Evolutionary conservation across 192 early-diverging fungal genomes (phyloP).

Genomic region (Dissophora globulifera): DNA sequence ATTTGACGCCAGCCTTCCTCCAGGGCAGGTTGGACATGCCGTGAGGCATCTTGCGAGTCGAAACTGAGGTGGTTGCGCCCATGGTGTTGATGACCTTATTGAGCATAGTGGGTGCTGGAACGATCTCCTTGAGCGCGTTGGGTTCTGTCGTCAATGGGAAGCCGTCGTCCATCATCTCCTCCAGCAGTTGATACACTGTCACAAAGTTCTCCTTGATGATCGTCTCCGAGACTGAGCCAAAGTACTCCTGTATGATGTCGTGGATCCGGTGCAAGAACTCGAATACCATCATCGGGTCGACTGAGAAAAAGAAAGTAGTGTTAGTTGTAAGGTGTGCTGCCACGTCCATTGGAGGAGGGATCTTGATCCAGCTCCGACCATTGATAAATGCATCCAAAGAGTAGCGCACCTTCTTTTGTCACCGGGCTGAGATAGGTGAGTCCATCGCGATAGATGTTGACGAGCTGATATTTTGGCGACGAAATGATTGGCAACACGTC

Average conservation of each 20-base stretch:
- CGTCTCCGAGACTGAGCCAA: slow-evolving; percentile 82
- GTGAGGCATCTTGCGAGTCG: slow-evolving; percentile 64
- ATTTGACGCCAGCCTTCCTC: slow-evolving; percentile 87
- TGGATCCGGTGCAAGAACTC: slow-evolving; percentile 86
- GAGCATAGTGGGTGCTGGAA: slow-evolving; percentile 88
- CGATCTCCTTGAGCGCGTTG: slow-evolving; percentile 83
- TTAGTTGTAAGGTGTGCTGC: no score
- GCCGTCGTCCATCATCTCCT: slow-evolving; percentile 96
- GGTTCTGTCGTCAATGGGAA: slow-evolving; percentile 89
- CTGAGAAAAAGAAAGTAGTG: no score
- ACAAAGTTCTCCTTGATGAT: slow-evolving; percentile 94
- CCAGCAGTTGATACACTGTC: slow-evolving; percentile 89
- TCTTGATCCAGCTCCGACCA: no score
- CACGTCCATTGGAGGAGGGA: no score
- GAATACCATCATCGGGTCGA: slow-evolving; percentile 84
- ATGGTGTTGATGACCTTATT: slow-evolving; percentile 89
- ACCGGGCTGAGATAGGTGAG: slow-evolving; percentile 83
- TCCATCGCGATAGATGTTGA: slow-evolving; percentile 74
- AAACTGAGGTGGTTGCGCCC: slow-evolving; percentile 58
- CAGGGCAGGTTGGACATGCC: slow-evolving; percentile 85
- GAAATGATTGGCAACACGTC: slow-evolving; percentile 74
- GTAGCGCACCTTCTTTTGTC: slow-evolving; percentile 77
- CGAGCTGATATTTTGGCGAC: slow-evolving; percentile 69
- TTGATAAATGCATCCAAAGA: no score
- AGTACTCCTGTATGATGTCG: slow-evolving; percentile 85